phyloP scores from a whole-genome alignment of 2,329 filamentous ascomycete species.

The Myotisia sp. region DNA sequence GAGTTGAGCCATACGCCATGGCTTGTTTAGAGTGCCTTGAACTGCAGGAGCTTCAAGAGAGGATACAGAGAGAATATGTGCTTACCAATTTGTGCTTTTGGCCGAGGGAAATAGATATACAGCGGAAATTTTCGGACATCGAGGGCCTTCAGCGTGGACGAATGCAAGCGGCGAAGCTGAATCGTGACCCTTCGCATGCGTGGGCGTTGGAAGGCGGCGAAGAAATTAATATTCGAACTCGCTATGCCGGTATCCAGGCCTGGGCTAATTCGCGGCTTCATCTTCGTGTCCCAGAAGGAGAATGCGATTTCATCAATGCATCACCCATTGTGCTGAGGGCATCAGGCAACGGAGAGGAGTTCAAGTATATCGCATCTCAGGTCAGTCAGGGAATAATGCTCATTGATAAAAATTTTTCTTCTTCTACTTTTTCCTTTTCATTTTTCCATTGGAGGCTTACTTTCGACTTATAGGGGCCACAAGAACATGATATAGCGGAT shows the following conservation, averaged over 20 bases:
- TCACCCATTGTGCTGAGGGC: conserved; percentile 51
- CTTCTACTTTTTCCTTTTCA: too few relatives aligned
- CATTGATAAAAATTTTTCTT: background rate
- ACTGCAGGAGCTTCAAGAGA: background rate
- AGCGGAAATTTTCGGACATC: conserved; percentile 46
- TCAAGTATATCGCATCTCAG: conserved; percentile 79
- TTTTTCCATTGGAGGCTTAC: background rate
- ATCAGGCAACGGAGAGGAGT: conserved; percentile 32
- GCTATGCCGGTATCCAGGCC: conserved; percentile 79
- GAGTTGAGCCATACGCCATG: too few relatives aligned
- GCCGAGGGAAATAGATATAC: conserved; percentile 39
- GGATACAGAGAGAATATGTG: background rate
- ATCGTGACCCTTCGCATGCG: conserved; percentile 35
- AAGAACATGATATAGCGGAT: conserved; percentile 57
- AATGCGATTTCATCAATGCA: conserved; percentile 70
- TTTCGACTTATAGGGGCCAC: conserved; percentile 58
- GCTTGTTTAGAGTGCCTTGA: background rate
- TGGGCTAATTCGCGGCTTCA: conserved; percentile 77
- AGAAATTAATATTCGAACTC: conserved; percentile 52
- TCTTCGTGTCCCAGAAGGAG: conserved; percentile 59
- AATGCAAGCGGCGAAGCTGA: conserved; percentile 32
- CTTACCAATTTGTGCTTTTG: conserved; percentile 9
- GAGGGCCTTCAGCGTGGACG: conserved; percentile 46
- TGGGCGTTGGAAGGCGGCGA: conserved; percentile 47
- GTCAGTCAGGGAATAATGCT: conserved; percentile 20